These are phyloP conservation scores for Ogataea ramenticola DNA, from an alignment of 805 yeast species.

Conservation along the genomic window DNA sequence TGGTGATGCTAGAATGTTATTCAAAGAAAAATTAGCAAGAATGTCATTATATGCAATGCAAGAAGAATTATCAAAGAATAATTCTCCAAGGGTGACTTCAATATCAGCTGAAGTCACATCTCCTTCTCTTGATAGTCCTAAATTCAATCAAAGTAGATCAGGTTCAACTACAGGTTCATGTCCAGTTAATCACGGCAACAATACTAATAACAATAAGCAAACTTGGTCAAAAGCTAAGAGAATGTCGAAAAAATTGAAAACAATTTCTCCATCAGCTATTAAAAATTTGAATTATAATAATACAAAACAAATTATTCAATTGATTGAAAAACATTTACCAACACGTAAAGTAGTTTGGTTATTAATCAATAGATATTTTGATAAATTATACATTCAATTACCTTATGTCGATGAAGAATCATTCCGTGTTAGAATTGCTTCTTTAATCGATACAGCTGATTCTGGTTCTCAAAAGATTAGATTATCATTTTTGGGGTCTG, in stretches of 20 bases:
- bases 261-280: constrained; percentile 25
- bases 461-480: constrained; percentile 21
- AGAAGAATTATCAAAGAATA: constrained; percentile 13
- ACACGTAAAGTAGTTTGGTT: constrained; percentile 46
- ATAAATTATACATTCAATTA: constrained; percentile 51
- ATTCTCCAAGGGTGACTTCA: constrained; percentile 17
- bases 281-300: constrained; percentile 32
- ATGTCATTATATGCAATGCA: constrained; percentile 24
- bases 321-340: constrained; percentile 44
- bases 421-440: constrained; percentile 34
- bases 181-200: neutral
- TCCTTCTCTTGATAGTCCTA: neutral
- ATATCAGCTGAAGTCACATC: constrained; percentile 16
- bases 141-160: neutral
- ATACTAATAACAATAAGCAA: neutral
- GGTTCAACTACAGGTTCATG: neutral
- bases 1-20: constrained; percentile 33
- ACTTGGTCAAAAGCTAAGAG: constrained; percentile 8
- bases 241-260: constrained; percentile 16
- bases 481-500: constrained; percentile 23
- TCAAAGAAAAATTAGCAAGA: constrained; percentile 26
- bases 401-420: constrained; percentile 59
- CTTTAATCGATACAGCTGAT: constrained; percentile 38
- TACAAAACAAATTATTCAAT: constrained; percentile 29
- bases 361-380: constrained; percentile 52